These are phyloP conservation scores for Kwoniella shandongensis DNA, from an alignment of 768 basidiomycete species.

Conservation along the genomic window DNA sequence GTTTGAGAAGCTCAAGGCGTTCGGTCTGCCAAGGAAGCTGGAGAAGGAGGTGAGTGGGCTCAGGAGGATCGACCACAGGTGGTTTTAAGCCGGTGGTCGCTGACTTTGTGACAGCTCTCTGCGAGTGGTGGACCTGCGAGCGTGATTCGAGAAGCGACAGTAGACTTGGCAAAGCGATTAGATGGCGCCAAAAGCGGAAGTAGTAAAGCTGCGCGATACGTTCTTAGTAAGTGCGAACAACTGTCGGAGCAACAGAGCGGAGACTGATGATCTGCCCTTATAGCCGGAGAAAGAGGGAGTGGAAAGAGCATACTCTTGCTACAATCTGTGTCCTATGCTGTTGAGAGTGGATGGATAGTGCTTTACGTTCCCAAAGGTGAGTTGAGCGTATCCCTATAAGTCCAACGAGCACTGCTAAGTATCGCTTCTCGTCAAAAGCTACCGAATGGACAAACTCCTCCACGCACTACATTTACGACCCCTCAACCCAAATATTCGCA, in stretches of 20 bases:
- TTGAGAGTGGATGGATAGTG: conserved; percentile 71
- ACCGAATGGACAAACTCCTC: conserved; percentile 71
- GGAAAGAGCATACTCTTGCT: conserved; percentile 79
- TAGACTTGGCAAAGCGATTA: conserved; percentile 61
- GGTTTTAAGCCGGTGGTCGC: too few species aligned
- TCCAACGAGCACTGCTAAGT: not conserved
- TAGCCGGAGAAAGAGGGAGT: conserved; percentile 71
- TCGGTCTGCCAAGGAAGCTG: conserved; percentile 70
- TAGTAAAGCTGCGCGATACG: conserved; percentile 61
- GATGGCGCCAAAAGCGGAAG: conserved; percentile 56
- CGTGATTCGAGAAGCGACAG: conserved; percentile 68
- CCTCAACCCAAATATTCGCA: conserved; percentile 71
- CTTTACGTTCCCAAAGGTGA: conserved; percentile 78
- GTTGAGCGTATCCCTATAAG: conserved; percentile 23
- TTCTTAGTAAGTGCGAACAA: conserved; percentile 73
- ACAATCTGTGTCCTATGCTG: conserved; percentile 71
- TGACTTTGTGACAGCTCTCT: conserved; percentile 69
- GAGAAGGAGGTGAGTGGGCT: conserved; percentile 68
- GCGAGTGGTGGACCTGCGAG: conserved; percentile 61
- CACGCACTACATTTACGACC: conserved; percentile 69
- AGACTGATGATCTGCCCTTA: conserved; percentile 10
- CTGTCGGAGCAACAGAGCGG: not conserved
- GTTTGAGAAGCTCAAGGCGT: conserved; percentile 58
- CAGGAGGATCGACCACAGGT: too few species aligned
- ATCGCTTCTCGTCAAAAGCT: conserved; percentile 56